phyloP scores from a whole-genome alignment of 2,329 filamentous ascomycete species.

The Pseudogymnoascus sp. region DNA sequence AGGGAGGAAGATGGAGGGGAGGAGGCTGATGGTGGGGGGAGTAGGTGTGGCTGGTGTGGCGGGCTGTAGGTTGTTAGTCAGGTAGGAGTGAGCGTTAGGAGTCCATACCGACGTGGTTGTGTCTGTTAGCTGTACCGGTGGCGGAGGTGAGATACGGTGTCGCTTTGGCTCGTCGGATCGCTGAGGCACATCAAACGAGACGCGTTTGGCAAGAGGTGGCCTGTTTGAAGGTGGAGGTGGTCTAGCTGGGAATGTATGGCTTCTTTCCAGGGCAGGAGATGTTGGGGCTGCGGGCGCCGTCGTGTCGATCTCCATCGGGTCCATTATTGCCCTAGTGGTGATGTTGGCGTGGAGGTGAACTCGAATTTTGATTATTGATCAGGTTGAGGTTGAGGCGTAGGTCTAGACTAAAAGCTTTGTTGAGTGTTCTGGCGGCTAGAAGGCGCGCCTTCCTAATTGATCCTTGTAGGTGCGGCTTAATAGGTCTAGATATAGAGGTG shows the following conservation, averaged over 20 bases:
- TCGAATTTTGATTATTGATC: not conserved
- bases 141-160: not conserved
- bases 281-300: not conserved
- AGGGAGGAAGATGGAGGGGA: conserved; percentile 23
- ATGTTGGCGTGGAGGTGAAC: not conserved
- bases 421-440: not conserved
- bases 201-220: not conserved
- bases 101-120: not conserved
- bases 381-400: not conserved
- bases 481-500: not conserved
- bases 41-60: not conserved
- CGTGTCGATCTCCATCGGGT: not conserved
- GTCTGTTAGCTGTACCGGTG: not conserved
- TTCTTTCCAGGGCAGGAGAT: not conserved
- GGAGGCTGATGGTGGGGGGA: not conserved
- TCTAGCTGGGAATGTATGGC: not conserved
- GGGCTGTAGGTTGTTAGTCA: not conserved
- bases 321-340: not conserved
- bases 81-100: not conserved
- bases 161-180: not conserved
- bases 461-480: not conserved
- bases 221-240: not conserved
- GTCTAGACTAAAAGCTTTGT: not conserved
- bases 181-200: conserved; percentile 18
- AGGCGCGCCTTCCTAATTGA: not conserved